Conservation (phyloP, 1,139 yeast species). For the Chernovozyma sophiae-reginae region DNA sequence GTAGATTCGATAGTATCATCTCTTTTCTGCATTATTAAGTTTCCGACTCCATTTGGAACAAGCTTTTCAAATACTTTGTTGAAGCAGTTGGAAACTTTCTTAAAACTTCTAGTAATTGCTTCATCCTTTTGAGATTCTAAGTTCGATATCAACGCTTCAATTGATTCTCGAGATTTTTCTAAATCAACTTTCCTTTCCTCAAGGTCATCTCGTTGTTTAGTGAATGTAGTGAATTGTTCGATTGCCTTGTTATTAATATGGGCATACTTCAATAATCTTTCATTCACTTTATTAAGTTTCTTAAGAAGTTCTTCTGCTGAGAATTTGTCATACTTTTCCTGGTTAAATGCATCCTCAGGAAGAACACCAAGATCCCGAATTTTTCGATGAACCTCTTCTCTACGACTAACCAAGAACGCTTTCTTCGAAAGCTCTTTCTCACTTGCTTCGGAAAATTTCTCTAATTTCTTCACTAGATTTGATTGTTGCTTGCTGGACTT, state of each 20-base stretch:
- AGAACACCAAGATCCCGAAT: slow-evolving; percentile 82
- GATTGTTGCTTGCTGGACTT: slow-evolving; percentile 58
- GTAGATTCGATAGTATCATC: slow-evolving; percentile 14
- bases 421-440: slow-evolving; percentile 67
- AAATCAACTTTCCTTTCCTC: slow-evolving; percentile 64
- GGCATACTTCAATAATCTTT: slow-evolving; percentile 56
- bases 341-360: slow-evolving; percentile 76
- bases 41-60: slow-evolving; percentile 83
- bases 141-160: slow-evolving; percentile 66
- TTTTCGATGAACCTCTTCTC: slow-evolving; percentile 68
- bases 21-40: slow-evolving; percentile 59
- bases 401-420: slow-evolving; percentile 54
- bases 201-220: slow-evolving; percentile 67
- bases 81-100: slow-evolving; percentile 72
- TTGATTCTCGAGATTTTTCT: slow-evolving; percentile 65
- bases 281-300: slow-evolving; percentile 55
- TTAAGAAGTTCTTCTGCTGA: slow-evolving; percentile 52
- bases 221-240: slow-evolving; percentile 76
- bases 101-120: slow-evolving; percentile 77
- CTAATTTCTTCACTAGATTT: slow-evolving; percentile 51
- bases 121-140: slow-evolving; percentile 76
- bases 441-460: slow-evolving; percentile 58
- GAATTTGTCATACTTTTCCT: slow-evolving; percentile 35
- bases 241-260: slow-evolving; percentile 89
- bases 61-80: slow-evolving; percentile 69